Base-by-base conservation (phyloP, 768 basidiomycete genomes). In the Lenzites betulinus region DNA sequence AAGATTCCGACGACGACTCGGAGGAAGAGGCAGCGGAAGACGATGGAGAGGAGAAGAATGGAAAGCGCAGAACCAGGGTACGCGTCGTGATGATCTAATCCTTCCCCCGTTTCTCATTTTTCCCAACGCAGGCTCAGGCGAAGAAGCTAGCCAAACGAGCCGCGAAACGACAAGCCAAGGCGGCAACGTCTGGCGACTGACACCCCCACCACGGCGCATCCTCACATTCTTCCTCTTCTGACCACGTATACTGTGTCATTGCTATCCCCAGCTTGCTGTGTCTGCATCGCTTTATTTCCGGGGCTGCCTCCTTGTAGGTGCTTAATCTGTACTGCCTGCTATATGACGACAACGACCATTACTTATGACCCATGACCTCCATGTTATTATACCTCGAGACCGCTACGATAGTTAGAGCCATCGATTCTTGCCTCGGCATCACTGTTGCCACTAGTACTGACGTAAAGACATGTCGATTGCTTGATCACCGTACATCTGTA, bases 11-110 rank as follows among this genome's bases (percentile, higher is more conserved):
- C 30, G 11, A 11, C 20, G 48, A 66, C 7, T 57, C 59, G 16
- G 66, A 66, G 5, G 67, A 65, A 13, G 66, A 67, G 20, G 53
- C 35, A 16, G 60, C 46, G 8, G 67, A 69, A 16, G 58, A 52
- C 20, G 69, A 66, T 7, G 67, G 64, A 13, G 6, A 33, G 11
- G 66, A 65, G 30, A 67, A 66, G 33, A 68, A 68, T 33, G 66
- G 67, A 16, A 66, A 75, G 30, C 71, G 70, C 2, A 63, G 71
- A 25, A 75, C 76, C 1, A 75, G 75, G 64, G 76, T 75, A 54
- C 16, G 49, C 50, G 3, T 57, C 25, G 42, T 16, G 26, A 50
- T 26, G 9, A 22, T 23, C 13, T 7, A 18, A 18, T 7, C 18
- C 16, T 5, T 33, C 30, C 30, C 11, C 30, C 48, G 26, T 3